phyloP scores from a whole-genome alignment of 1,284 basidiomycete genomes.

The Papiliotrema laurentii region DNA sequence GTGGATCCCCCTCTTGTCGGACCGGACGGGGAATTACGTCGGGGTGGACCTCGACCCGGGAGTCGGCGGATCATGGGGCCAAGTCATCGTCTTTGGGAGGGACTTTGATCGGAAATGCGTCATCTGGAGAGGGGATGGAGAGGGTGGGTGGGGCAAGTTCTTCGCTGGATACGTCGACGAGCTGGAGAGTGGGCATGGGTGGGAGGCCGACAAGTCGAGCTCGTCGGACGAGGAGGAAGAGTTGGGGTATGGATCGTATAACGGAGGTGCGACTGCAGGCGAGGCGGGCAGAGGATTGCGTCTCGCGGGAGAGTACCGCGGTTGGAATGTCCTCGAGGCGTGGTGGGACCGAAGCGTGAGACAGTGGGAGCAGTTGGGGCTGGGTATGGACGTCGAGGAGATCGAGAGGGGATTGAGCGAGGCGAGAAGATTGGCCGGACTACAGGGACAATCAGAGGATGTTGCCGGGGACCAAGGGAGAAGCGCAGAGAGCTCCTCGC shows the following conservation, averaged over 20 bases:
- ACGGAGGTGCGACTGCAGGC: conserved; percentile 66
- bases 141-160: conserved; percentile 92
- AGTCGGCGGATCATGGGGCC: conserved; percentile 69
- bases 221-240: conserved; percentile 58
- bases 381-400: conserved; percentile 54
- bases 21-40: conserved; percentile 93
- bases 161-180: conserved; percentile 89
- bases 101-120: conserved; percentile 99
- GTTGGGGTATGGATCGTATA: conserved; percentile 81
- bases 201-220: conserved; percentile 61
- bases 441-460: conserved; percentile 25
- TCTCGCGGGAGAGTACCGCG: conserved; percentile 74
- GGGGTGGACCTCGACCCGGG: conserved; percentile 91
- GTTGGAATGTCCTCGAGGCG: conserved; percentile 85
- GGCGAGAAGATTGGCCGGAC: conserved; percentile 30
- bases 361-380: conserved; percentile 73
- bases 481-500: conserved; percentile 25
- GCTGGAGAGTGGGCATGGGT: conserved; percentile 81
- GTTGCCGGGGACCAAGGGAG: conserved; percentile 16
- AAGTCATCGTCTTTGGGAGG: conserved; percentile 95
- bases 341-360: conserved; percentile 81
- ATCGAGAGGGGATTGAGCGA: conserved; percentile 40
- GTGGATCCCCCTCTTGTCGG: conserved; percentile 91
- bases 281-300: conserved; percentile 61
- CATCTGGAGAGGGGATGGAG: conserved; percentile 83